phyloP scores from a whole-genome alignment of 345 rosid genomes.

The Gossypium ekmanianum region DNA sequence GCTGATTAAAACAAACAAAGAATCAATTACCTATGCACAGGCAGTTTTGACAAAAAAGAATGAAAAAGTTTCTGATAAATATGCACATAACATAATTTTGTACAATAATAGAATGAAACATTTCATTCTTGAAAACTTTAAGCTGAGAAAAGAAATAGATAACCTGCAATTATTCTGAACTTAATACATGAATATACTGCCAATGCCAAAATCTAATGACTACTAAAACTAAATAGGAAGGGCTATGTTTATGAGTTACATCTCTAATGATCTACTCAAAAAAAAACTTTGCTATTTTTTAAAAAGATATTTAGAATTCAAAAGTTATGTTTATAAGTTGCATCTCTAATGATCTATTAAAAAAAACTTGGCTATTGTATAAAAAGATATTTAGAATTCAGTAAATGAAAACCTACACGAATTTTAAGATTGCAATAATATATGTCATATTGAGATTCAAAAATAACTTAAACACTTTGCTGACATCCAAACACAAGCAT shows the following conservation, averaged over 20 bases:
- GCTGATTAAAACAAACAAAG: constrained; percentile 39
- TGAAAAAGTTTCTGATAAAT: neutral
- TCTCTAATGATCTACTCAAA: neutral
- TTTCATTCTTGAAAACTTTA: neutral
- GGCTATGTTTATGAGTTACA: neutral
- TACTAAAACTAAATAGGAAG: neutral
- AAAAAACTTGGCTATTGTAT: neutral
- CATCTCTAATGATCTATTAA: neutral
- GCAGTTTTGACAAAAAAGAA: neutral
- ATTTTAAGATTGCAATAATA: constrained; percentile 5
- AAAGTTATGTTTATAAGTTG: neutral
- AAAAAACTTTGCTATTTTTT: neutral
- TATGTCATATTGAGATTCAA: neutral
- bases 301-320: neutral
- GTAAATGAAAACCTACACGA: neutral
- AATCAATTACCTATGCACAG: neutral
- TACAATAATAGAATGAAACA: too few species aligned
- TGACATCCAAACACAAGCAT: constrained; percentile 21
- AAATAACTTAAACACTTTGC: constrained; percentile 4
- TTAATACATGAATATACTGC: neutral
- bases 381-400: neutral
- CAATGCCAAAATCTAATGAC: neutral
- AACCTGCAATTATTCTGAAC: neutral
- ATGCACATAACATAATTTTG: neutral
- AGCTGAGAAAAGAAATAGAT: neutral